These are phyloP conservation scores for Geosiphon pyriformis DNA, from an alignment of 192 early-diverging fungal genomes.

Conservation along the genomic window DNA sequence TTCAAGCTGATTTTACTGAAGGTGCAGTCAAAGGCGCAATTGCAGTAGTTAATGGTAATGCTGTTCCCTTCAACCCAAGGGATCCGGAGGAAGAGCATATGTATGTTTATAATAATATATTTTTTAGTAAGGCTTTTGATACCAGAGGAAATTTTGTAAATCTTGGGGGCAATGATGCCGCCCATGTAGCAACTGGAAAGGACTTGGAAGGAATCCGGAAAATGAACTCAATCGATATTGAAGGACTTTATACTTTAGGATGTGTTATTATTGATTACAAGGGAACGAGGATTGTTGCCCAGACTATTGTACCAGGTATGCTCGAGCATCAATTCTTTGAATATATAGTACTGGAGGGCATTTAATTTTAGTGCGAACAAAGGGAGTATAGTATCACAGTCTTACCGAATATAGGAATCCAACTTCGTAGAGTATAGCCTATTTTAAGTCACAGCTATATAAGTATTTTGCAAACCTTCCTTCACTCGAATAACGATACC, in stretches of 20 bases:
- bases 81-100: constrained; percentile 74
- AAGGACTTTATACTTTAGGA: constrained; percentile 83
- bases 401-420: no score
- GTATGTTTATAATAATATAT: constrained; percentile 95
- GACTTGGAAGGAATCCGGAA: constrained; percentile 86
- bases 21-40: constrained; percentile 81
- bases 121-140: constrained; percentile 88
- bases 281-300: constrained; percentile 86
- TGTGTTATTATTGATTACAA: constrained; percentile 92
- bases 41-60: constrained; percentile 74
- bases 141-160: constrained; percentile 76
- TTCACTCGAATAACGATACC: no score
- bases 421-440: no score
- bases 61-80: constrained; percentile 70
- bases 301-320: constrained; percentile 88
- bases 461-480: no score
- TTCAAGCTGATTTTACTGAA: constrained; percentile 88
- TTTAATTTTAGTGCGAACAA: no score
- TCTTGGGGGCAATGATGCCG: constrained; percentile 82
- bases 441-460: no score
- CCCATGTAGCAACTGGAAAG: constrained; percentile 90
- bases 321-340: no score
- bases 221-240: constrained; percentile 65
- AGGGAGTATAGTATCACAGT: no score
- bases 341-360: no score